Evolutionary conservation across 1,284 basidiomycete genomes (phyloP).

Genomic region (Mycena citricolor): DNA sequence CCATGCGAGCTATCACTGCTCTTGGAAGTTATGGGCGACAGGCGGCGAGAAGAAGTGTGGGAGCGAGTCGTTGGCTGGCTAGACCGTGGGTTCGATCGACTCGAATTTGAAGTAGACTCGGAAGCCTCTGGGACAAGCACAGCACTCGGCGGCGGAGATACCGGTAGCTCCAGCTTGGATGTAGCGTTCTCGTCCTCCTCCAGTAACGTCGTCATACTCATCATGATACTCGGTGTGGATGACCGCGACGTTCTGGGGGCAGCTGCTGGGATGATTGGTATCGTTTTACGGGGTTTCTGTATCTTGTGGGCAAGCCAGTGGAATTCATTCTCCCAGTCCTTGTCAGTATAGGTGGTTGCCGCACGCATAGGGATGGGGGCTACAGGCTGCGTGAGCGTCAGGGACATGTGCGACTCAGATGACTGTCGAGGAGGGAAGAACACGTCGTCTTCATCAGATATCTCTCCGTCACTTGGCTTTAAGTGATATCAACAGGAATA

Average conservation of each 20-base stretch:
- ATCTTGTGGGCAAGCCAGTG: slow-evolving; percentile 11
- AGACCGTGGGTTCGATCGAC: slow-evolving; percentile 11
- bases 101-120: neutral
- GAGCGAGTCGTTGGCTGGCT: slow-evolving; percentile 12
- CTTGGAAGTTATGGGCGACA: slow-evolving; percentile 21
- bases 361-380: slow-evolving; percentile 12
- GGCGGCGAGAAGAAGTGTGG: slow-evolving; percentile 13
- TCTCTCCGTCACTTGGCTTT: neutral
- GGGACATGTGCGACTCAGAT: slow-evolving; percentile 9
- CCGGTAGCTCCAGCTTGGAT: slow-evolving; percentile 9
- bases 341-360: slow-evolving; percentile 9
- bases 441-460: slow-evolving; percentile 8
- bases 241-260: slow-evolving; percentile 17
- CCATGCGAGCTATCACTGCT: slow-evolving; percentile 35
- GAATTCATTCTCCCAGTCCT: slow-evolving; percentile 21
- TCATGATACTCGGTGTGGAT: slow-evolving; percentile 43
- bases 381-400: slow-evolving; percentile 13
- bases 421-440: slow-evolving; percentile 16
- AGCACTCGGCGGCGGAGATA: slow-evolving; percentile 24
- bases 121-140: slow-evolving; percentile 31
- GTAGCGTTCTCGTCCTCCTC: slow-evolving; percentile 55
- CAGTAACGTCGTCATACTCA: slow-evolving; percentile 54
- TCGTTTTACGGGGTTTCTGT: slow-evolving; percentile 12
- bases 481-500: neutral
- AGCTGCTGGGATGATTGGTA: neutral